Base-by-base conservation (phyloP, 2,329 filamentous ascomycete species). In the Xylaria sp. region DNA sequence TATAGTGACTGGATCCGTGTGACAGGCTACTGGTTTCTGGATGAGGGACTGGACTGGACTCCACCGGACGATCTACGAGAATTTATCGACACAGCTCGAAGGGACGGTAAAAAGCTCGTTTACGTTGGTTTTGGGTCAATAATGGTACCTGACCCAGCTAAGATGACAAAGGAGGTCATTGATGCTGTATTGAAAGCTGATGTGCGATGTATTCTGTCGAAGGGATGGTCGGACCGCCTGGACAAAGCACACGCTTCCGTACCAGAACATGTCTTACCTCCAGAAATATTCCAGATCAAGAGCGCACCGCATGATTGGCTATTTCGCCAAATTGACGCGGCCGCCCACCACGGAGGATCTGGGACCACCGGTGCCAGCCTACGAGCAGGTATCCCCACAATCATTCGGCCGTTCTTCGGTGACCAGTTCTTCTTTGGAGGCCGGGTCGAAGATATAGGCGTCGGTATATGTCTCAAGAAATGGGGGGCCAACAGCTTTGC, bases 121-220 rank as follows among this genome's bases (percentile, higher is more conserved):
- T 99, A 99, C 72, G 94, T 99, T 56, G 96, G 96, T 0, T 99
- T 99, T 76, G 96, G 96, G 2, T 97, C 94, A 4, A 97, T 99
- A 72, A 93, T 97, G 23, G 94, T 99, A 34, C 90, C 92, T 1
- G 93, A 99, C 76, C 93, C 95, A 3, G 90, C 88, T 65, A 93
- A 93, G 72, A 88, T 99, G 82, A 98, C 94, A 7, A 89, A 92
- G 74, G 94, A 95, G n/a, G 93, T 99, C 6, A 91, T 98, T 45
- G 93, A 97, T 69, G 94, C 94, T 0, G 94, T 99, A 0, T 81
- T 90, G 57, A 97, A 94, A 78, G 93, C 96, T 1, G 96, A 97
- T 74, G 94, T 99, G 5, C 90, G 95, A 69, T 98, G 96, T 78
- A 94, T 99, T 68, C 83, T 99, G 10, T 97, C 93, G 52, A 98